A percentile compares a stretch with the other conserved stretches of the same genome.
Conservation (phyloP, 805 yeast species). For the Kodamaea nitidulidarum region DNA sequence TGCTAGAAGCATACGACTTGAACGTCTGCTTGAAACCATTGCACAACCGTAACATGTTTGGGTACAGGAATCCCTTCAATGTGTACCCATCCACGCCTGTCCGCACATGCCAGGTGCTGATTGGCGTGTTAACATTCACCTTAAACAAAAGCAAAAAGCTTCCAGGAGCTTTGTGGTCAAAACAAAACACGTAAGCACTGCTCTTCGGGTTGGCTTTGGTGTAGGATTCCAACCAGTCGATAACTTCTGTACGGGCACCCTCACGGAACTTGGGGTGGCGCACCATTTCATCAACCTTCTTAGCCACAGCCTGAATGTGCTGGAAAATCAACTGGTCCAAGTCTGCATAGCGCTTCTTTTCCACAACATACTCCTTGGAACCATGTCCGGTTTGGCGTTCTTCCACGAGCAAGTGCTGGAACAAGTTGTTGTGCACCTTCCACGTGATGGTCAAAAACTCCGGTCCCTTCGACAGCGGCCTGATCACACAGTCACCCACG, state of each 20-base stretch:
- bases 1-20: conserved; percentile 23
- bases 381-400: conserved; percentile 62
- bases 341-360: conserved; percentile 69
- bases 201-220: conserved; percentile 87
- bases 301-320: conserved; percentile 79
- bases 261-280: conserved; percentile 83
- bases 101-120: conserved; percentile 85
- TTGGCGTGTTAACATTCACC: conserved; percentile 61
- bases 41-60: conserved; percentile 83
- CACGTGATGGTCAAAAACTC: conserved; percentile 91
- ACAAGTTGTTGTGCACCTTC: conserved; percentile 88
- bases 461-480: conserved; percentile 90
- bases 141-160: conserved; percentile 86
- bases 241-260: conserved; percentile 76
- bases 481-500: conserved; percentile 87
- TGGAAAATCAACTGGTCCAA: conserved; percentile 88
- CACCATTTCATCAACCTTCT: conserved; percentile 78
- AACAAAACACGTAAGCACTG: conserved; percentile 87
- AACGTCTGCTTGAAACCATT: conserved; percentile 86
- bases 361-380: conserved; percentile 53
- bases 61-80: conserved; percentile 74
- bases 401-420: conserved; percentile 84
- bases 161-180: conserved; percentile 90
- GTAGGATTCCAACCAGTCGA: conserved; percentile 82
- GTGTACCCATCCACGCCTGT: conserved; percentile 86